Evolutionary conservation across 768 basidiomycete species (phyloP).

Genomic region (Cyclocybe aegerita): DNA sequence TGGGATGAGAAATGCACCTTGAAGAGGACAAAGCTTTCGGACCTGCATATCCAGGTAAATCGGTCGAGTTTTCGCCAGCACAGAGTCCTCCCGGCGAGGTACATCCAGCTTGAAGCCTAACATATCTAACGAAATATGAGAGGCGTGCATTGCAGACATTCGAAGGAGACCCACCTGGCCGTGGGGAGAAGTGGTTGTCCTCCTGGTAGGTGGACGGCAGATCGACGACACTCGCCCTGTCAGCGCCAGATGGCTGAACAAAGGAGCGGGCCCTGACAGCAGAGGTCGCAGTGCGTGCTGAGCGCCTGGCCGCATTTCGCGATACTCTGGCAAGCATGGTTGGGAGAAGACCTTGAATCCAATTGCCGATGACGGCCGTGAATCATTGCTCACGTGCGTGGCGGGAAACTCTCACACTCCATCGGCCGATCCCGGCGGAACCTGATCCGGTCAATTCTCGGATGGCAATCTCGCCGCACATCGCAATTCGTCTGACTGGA

Average conservation of each 20-base stretch:
- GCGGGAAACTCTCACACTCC: no score
- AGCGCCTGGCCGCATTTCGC: slow-evolving; percentile 35
- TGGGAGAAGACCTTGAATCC: slow-evolving; percentile 4
- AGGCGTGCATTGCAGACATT: background rate
- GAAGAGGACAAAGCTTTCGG: slow-evolving; percentile 17
- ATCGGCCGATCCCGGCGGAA: no score
- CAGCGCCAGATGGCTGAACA: slow-evolving; percentile 81
- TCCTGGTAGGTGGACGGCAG: slow-evolving; percentile 73
- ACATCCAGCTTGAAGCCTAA: slow-evolving; percentile 82
- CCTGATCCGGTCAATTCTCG: no score
- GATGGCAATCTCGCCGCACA: no score
- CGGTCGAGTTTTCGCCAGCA: slow-evolving; percentile 69
- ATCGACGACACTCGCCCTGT: slow-evolving; percentile 81
- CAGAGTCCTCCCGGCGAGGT: slow-evolving; percentile 55
- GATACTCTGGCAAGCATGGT: slow-evolving; percentile 63
- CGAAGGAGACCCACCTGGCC: slow-evolving; percentile 49
- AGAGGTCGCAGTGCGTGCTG: slow-evolving; percentile 22
- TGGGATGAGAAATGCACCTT: slow-evolving; percentile 2
- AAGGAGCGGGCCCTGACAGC: slow-evolving; percentile 47
- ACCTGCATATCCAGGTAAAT: slow-evolving; percentile 99
- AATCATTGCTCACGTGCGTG: background rate
- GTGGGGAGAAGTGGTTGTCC: slow-evolving; percentile 67
- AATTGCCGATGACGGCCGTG: slow-evolving; percentile 2
- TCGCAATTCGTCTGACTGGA: no score
- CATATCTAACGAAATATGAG: slow-evolving; percentile 59